Percentiles rank a stretch among this genome's conserved stretches.
Evolutionary conservation across 2,329 filamentous ascomycete species (phyloP).

Genomic region (Ophiosphaerella korrae): DNA sequence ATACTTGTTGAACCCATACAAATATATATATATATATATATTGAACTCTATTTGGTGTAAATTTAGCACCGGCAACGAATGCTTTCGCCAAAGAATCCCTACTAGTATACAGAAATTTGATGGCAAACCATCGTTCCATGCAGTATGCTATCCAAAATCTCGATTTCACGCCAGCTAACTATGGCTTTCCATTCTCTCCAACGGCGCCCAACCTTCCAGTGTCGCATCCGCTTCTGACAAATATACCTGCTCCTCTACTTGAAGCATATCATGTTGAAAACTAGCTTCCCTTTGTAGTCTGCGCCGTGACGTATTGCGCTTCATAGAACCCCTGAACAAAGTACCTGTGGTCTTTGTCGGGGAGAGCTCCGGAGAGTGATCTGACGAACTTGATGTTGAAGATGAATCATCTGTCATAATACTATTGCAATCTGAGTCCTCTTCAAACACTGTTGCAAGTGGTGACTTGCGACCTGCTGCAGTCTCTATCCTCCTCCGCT

Average conservation of each 20-base stretch:
- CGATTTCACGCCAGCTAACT: background rate
- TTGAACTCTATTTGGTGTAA: too few species aligned
- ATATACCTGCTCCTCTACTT: background rate
- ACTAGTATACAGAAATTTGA: background rate
- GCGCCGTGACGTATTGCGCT: background rate
- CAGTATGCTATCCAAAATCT: background rate
- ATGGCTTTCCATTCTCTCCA: slow-evolving; percentile 24
- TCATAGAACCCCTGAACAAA: slow-evolving; percentile 3
- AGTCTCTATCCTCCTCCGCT: slow-evolving; percentile 21
- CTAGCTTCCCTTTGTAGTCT: background rate
- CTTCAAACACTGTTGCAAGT: slow-evolving; percentile 9
- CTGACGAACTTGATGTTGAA: background rate
- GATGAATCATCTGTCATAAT: slow-evolving; percentile 7
- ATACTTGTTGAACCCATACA: too few species aligned
- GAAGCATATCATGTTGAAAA: background rate
- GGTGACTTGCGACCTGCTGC: slow-evolving; percentile 13
- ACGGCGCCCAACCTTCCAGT: slow-evolving; percentile 14
- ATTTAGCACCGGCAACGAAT: too few species aligned
- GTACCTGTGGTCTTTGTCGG: background rate
- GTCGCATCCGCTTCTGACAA: background rate
- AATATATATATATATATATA: too few species aligned
- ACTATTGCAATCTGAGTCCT: slow-evolving; percentile 5
- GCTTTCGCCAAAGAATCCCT: too few species aligned
- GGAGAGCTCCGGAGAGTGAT: background rate
- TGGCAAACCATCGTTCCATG: background rate